These are phyloP conservation scores for Dendrothele bispora DNA, from an alignment of 768 basidiomycete species.

Conservation along the genomic window DNA sequence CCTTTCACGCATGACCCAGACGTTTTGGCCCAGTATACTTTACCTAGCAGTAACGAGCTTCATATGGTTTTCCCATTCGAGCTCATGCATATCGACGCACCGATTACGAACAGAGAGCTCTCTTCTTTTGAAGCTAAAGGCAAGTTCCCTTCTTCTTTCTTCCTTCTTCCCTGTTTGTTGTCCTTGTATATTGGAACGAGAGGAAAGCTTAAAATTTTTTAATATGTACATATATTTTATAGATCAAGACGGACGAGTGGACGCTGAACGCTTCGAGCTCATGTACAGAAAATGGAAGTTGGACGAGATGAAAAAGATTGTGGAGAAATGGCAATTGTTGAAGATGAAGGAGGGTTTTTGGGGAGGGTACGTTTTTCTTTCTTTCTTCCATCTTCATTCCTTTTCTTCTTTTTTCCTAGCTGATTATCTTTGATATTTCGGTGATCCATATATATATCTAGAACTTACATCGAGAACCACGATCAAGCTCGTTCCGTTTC, in stretches of 20 bases:
- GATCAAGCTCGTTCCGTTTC: constrained; percentile 66
- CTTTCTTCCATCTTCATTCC: constrained; percentile 16
- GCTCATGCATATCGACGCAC: constrained; percentile 56
- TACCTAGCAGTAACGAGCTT: constrained; percentile 58
- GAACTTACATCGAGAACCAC: constrained; percentile 71
- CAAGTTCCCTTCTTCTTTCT: too few species aligned
- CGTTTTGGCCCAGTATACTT: constrained; percentile 54
- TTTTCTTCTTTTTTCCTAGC: constrained; percentile 6
- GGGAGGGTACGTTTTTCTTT: constrained; percentile 51
- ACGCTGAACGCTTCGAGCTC: constrained; percentile 28
- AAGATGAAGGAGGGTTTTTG: constrained; percentile 62
- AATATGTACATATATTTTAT: too few species aligned
- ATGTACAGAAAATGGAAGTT: constrained; percentile 50
- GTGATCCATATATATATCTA: too few species aligned
- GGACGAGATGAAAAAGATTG: constrained; percentile 46
- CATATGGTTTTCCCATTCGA: constrained; percentile 71
- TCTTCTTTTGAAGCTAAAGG: too few species aligned
- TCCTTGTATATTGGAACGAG: too few species aligned
- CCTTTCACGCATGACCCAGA: constrained; percentile 55
- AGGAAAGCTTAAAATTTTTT: too few species aligned
- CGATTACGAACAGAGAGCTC: constrained; percentile 30
- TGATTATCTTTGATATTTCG: too few species aligned
- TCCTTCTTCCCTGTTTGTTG: too few species aligned
- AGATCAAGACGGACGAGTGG: constrained; percentile 22
- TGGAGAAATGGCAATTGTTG: constrained; percentile 56